phyloP scores from a whole-genome alignment of 345 rosid species.

The Firmiana major region DNA sequence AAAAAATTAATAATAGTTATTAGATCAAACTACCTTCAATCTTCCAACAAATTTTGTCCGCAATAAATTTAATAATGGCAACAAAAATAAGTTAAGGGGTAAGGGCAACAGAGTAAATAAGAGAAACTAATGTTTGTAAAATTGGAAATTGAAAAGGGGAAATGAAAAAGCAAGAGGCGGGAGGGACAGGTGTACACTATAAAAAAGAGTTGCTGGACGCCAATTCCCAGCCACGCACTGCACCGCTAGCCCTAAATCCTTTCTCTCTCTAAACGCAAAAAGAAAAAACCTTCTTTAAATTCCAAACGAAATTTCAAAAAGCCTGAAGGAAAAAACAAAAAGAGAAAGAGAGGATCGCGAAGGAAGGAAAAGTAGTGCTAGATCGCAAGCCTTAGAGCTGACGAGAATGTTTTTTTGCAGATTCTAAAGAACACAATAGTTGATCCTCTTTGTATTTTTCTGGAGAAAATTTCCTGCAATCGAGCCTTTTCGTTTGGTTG shows the following conservation, averaged over 20 bases:
- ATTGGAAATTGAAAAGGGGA: neutral
- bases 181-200: conserved; percentile 10
- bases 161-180: neutral
- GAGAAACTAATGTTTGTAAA: neutral
- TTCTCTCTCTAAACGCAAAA: neutral
- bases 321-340: neutral
- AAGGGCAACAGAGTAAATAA: neutral
- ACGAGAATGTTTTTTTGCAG: neutral
- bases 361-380: neutral
- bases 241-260: neutral
- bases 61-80: neutral
- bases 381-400: neutral
- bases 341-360: neutral
- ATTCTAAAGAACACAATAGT: neutral
- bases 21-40: neutral
- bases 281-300: neutral
- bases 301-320: neutral
- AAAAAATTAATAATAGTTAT: too few species aligned
- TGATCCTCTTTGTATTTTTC: neutral
- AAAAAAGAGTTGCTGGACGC: neutral
- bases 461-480: neutral
- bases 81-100: neutral
- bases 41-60: neutral
- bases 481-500: neutral
- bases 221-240: neutral